phyloP scores from a whole-genome alignment of 306 rosid species.

The Amphicarpaea edgeworthii region DNA sequence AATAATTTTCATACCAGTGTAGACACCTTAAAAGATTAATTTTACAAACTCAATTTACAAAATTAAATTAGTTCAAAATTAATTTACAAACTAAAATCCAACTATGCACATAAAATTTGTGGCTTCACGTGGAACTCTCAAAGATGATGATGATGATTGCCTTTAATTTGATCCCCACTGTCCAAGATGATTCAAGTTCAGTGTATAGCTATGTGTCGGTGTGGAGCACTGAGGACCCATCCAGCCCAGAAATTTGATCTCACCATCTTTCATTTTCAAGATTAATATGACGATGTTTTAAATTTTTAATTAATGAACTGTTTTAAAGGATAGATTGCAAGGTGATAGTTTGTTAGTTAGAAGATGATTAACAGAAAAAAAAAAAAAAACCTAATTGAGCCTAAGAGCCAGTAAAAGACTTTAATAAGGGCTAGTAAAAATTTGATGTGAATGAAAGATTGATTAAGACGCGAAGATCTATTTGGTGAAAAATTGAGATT shows the following conservation, averaged over 20 bases:
- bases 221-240: neutral
- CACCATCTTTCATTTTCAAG: neutral
- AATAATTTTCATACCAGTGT: too few relatives aligned
- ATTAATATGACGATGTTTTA: too few relatives aligned
- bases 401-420: neutral
- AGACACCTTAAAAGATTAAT: too few relatives aligned
- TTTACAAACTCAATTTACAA: too few relatives aligned
- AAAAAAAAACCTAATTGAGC: neutral
- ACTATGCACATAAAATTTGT: too few relatives aligned
- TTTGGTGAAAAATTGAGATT: slow-evolving; percentile 13
- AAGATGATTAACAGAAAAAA: neutral
- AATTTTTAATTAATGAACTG: too few relatives aligned
- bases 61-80: too few relatives aligned
- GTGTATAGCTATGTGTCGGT: neutral
- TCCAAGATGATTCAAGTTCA: neutral
- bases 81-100: too few relatives aligned
- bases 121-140: neutral
- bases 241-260: neutral
- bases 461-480: neutral
- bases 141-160: neutral
- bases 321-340: neutral
- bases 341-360: neutral
- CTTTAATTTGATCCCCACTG: neutral
- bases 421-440: neutral
- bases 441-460: neutral